Base-by-base conservation (phyloP, 1,139 yeast genomes). In the Scheffersomyces titani region DNA sequence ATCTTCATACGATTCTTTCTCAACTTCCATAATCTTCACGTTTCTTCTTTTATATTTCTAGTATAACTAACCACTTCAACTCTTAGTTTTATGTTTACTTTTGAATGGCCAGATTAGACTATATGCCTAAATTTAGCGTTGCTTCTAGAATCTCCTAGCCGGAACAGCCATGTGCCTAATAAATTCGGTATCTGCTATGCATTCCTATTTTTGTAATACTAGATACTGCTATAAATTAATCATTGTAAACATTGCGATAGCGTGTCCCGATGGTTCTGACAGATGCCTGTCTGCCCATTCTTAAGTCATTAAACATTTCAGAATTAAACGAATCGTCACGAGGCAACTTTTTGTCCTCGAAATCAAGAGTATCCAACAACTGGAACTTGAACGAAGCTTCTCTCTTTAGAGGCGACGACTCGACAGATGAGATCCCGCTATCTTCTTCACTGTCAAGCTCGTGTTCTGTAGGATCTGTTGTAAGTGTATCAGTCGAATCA, bases 401-500 rank as follows among this genome's bases (percentile, higher is more conserved):
- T 19, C 24, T n/a, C 49, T 16, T 22, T 46, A 46, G 13, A 13
- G 49, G 49, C 13, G 24, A 46, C 22, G 49, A 19, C 16, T 19
- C 49, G 18, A 46, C 13, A 3, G 49, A 46, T 3, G 44, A 51
- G 19, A 47, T n/a, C 18, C 50, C 55, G 19, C 50, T 44, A 18
- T 49, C 54, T 30, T 30, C 40, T 30, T 30, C 40, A 30, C 40
- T 30, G 13, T 30, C 40, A 30, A 30, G 40, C 24, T 46, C 51
- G 44, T 52, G 24, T 52, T 51, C 61, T 7, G 24, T 46, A 13
- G 49, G 65, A 40, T 55, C 57, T 7, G 71, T 68, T 6, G 70
- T 66, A 19, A 69, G 54, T 1, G 70, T 63, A 30, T 65, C 71
- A 61, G 64, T 53, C 3, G 71, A 68, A 45, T 65, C 67, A 53